A percentile compares a stretch with the other conserved stretches of the same genome.
phyloP scores from a whole-genome alignment of 139 green algal species.

The Picochlorum sp. region DNA sequence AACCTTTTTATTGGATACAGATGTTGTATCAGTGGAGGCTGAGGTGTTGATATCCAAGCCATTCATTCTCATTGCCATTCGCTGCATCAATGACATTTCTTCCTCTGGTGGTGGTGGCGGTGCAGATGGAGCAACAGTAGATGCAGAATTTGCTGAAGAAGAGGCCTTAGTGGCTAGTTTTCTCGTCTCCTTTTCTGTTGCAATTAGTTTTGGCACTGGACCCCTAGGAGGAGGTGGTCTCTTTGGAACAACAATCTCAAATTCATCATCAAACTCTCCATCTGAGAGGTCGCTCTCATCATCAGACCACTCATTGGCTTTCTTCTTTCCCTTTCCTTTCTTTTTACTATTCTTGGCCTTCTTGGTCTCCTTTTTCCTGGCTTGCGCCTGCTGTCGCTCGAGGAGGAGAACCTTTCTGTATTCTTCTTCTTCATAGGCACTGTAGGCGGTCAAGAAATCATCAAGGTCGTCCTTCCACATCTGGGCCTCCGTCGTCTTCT shows the following conservation, averaged over 20 bases:
- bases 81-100: slow-evolving; percentile 33
- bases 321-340: slow-evolving; percentile 33
- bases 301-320: slow-evolving; percentile 30
- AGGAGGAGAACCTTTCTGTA: slow-evolving; percentile 9
- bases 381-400: slow-evolving; percentile 21
- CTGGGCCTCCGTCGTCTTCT: slow-evolving; percentile 43
- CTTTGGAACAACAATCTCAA: not conserved
- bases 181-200: not conserved
- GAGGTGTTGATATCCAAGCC: slow-evolving; percentile 13
- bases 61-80: slow-evolving; percentile 35
- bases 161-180: not conserved
- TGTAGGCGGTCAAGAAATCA: slow-evolving; percentile 47
- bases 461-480: slow-evolving; percentile 85
- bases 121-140: not conserved
- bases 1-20: slow-evolving; percentile 4
- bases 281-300: slow-evolving; percentile 13
- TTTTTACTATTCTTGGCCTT: slow-evolving; percentile 20
- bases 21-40: not conserved
- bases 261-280: slow-evolving; percentile 21
- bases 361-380: slow-evolving; percentile 2
- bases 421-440: slow-evolving; percentile 25
- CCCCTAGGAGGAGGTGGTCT: slow-evolving; percentile 6
- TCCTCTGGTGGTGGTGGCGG: slow-evolving; percentile 21
- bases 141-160: not conserved
- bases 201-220: not conserved